phyloP scores from a whole-genome alignment of 768 basidiomycete species.

The Cystoderma amianthinum region DNA sequence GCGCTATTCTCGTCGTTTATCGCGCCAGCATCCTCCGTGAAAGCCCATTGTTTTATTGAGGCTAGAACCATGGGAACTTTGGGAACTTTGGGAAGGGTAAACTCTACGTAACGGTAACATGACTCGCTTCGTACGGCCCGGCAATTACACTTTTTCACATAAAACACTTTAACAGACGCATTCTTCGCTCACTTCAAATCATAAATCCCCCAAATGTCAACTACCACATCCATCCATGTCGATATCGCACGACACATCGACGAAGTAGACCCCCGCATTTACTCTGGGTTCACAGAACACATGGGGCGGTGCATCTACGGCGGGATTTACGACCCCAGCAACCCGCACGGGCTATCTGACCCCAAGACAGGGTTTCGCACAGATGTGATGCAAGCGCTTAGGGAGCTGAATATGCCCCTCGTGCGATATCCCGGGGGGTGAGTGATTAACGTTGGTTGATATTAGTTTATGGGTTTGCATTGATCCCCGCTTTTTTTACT shows the following conservation, averaged over 20 bases:
- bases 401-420: slow-evolving; percentile 39
- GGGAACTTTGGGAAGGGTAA: too few relatives aligned
- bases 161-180: too few relatives aligned
- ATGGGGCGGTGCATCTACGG: slow-evolving; percentile 52
- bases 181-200: too few relatives aligned
- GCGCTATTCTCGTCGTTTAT: too few relatives aligned
- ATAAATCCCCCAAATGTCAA: too few relatives aligned
- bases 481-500: background rate
- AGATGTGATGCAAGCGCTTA: slow-evolving; percentile 40
- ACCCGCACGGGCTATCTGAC: slow-evolving; percentile 27
- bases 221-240: slow-evolving; percentile 27
- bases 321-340: slow-evolving; percentile 34
- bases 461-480: background rate
- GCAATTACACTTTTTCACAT: too few relatives aligned
- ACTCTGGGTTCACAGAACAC: slow-evolving; percentile 59
- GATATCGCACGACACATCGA: slow-evolving; percentile 33
- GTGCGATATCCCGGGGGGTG: slow-evolving; percentile 50
- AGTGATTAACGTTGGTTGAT: slow-evolving; percentile 7
- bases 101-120: too few relatives aligned
- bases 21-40: too few relatives aligned
- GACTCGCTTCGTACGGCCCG: too few relatives aligned
- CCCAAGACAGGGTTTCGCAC: slow-evolving; percentile 37
- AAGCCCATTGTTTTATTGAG: too few relatives aligned
- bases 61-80: too few relatives aligned
- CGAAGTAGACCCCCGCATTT: slow-evolving; percentile 41